Conservation (phyloP, 371 early-diverging fungal species). For the Mucor saturninus region DNA sequence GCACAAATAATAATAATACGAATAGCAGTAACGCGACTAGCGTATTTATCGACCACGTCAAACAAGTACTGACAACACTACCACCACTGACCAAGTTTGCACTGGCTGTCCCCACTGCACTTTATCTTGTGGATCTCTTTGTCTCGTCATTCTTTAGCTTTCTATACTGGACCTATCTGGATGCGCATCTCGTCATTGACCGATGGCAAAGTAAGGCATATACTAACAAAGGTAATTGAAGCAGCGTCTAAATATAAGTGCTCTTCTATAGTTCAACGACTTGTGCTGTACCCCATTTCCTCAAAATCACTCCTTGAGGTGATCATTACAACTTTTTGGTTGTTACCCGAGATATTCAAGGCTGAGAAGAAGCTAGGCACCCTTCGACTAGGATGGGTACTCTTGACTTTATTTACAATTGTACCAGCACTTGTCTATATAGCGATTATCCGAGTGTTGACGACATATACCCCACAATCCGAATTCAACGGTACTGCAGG, state of each 20-base stretch:
- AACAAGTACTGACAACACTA: slow-evolving; percentile 15
- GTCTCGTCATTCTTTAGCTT: slow-evolving; percentile 1
- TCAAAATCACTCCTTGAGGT: slow-evolving; percentile 12
- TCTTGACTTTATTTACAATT: slow-evolving; percentile 17
- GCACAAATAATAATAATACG: background rate
- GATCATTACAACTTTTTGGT: slow-evolving; percentile 19
- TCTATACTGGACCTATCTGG: slow-evolving; percentile 18
- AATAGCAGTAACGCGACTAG: slow-evolving; percentile 9
- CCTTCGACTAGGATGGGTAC: slow-evolving; percentile 17
- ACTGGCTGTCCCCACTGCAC: slow-evolving; percentile 9
- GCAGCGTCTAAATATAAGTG: background rate
- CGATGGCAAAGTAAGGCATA: slow-evolving; percentile 8
- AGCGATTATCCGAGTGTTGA: background rate
- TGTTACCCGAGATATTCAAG: slow-evolving; percentile 23
- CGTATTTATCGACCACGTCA: slow-evolving; percentile 26
- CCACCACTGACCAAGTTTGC: slow-evolving; percentile 25
- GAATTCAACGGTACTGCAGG: background rate
- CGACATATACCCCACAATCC: background rate
- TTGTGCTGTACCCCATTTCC: slow-evolving; percentile 27
- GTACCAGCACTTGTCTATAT: slow-evolving; percentile 23
- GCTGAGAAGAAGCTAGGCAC: slow-evolving; percentile 27
- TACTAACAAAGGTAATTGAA: background rate
- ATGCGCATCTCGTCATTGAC: background rate
- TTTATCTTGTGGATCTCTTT: slow-evolving; percentile 19
- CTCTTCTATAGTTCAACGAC: slow-evolving; percentile 16